These are phyloP conservation scores for Gynochthodes officinalis DNA, from an alignment of 257 asterid genomes.

Conservation along the genomic window DNA sequence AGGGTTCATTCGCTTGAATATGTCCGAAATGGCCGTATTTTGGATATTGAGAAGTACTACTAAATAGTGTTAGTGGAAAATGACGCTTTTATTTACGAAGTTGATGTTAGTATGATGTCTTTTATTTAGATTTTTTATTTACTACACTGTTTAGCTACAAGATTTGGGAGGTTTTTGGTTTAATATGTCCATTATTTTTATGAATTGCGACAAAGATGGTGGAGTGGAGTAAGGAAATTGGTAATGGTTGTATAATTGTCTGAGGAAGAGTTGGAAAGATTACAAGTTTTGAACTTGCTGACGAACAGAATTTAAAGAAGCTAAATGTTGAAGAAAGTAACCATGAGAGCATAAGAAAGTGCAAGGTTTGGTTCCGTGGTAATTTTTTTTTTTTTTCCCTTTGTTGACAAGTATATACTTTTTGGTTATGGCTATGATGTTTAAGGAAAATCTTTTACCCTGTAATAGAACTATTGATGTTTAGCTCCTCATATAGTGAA, in stretches of 20 bases:
- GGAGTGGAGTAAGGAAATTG: not conserved
- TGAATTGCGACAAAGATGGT: not conserved
- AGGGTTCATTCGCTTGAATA: slow-evolving; percentile 3
- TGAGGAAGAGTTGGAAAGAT: not conserved
- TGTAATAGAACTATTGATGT: not conserved
- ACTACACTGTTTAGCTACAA: not conserved
- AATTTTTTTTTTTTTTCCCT: not conserved
- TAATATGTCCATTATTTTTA: not conserved
- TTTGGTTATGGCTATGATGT: not conserved
- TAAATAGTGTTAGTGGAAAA: not conserved
- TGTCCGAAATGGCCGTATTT: not conserved
- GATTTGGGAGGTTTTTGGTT: not conserved
- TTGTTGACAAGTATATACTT: not conserved
- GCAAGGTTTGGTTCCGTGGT: too few relatives aligned
- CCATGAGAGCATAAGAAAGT: not conserved
- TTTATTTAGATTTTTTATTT: not conserved
- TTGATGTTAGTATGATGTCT: not conserved
- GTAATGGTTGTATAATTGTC: not conserved
- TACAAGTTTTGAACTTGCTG: not conserved
- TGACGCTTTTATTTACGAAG: not conserved
- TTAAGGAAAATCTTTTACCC: not conserved
- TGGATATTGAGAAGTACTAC: not conserved
- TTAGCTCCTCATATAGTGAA: too few relatives aligned
- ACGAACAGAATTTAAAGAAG: not conserved
- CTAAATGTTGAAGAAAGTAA: not conserved